Evolutionary conservation across 2,329 filamentous ascomycete genomes (phyloP), one percentile per base, ranked within the genome.

Genomic region (Purpureocillium lavendulum): DNA sequence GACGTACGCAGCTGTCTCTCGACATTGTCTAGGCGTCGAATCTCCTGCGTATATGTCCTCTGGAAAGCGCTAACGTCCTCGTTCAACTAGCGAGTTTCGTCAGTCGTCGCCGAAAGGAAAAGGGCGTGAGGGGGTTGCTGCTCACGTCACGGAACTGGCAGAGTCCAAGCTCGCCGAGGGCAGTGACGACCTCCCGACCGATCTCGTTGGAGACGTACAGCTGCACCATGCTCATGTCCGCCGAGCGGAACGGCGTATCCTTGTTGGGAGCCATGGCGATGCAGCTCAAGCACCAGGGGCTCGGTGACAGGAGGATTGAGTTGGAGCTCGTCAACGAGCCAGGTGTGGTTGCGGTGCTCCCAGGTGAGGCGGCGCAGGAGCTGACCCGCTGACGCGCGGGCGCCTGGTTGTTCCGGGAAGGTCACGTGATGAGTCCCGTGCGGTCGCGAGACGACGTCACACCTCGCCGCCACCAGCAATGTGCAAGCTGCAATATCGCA

Each of bases 141-240:
- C 84, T 61, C 74, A 97, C 90, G 76, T 98, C 92, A 67, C 92
- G 80, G 61, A 98, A 98, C 66, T 97, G 89, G 63, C 97, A 89
- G 56, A 92, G 77, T 42, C 92, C 92, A 57, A 98, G 78, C 75
- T 98, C 92, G 59, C 92, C 92, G 49, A 98, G 73, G 41, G 90
- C 90, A 59, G 89, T 95, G 48, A 97, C 89, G 55, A 96, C 90
- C 71, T 98, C 94, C 60, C 92, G 82, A 54, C 92, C 90, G 54
- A 98, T 97, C 74, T 98, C 92, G 62, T 96, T 97, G 58, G 92
- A 87, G 57, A 98, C 94, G 69, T 97, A 98, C 58, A 98, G 84
- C 81, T 98, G 92, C 59, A 94, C 94, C 83, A 98, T 84, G 76
- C 88, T 96, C 92, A 98, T 98, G 67, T 96, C 87, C 86, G 88